Evolutionary conservation across 768 basidiomycete genomes (phyloP), one percentile per base, ranked within the genome.

Genomic region (Boletales sp.): DNA sequence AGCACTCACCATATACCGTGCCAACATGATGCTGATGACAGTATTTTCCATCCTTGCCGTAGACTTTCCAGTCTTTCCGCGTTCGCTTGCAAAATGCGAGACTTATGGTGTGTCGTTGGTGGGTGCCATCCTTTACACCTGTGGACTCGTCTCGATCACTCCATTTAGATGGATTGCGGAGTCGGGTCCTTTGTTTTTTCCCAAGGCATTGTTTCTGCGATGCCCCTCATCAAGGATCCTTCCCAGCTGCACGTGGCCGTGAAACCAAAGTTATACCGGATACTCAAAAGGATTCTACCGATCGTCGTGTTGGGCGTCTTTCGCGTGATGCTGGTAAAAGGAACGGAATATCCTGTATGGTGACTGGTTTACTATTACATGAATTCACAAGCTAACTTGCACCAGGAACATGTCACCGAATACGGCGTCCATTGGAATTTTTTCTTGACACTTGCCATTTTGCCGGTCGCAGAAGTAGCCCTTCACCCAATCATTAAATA

Each of bases 351-450:
- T 67, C 97, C 95, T 5, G 94, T 95, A 67, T 21, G 82, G 8
- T n/a, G 18, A 35, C 39, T 39, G 7, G 2, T 41, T 17, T n/a
- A 4, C 7, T 10, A 6, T 38, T 6, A 2, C 13, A 35, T 18
- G 38, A 3, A 24, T 43, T 29, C 17, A 14, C 9, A 15, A 40
- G 47, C 47, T 46, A 18, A 53, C 24, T 17, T 38, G 12, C 32
- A 19, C 30, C 74, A 86, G 94, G 97, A 98, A 72, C 97, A 98
- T 52, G 85, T 88, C 47, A 86, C 94, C 0, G 97, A 99, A 70
- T 98, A 98, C 56, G 97, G 97, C 0, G 82, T 83, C 0, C 95
- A 98, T 60, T 99, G 97, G 97, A 98, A 98, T 65, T 97, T 98
- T 70, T 99, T 99, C 77, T 79, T 98, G 57, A 97, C 97, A 0